Evolutionary conservation across 441 rosid genomes (phyloP).

Genomic region (Syzygium syzygioides): DNA sequence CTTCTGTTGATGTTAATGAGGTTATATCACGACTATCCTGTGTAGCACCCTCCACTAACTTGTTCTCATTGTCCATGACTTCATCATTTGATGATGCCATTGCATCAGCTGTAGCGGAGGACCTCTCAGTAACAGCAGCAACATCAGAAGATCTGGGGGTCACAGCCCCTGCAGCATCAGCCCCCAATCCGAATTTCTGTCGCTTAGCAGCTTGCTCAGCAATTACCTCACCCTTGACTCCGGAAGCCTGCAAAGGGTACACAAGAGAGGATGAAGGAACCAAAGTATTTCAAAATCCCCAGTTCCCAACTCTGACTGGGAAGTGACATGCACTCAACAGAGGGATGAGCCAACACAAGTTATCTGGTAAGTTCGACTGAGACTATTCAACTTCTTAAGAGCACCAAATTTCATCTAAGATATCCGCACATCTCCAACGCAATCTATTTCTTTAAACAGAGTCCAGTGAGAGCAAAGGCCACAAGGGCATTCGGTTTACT

Average conservation of each 20-base stretch:
- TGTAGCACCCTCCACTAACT: constrained; percentile 31
- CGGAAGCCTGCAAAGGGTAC: constrained; percentile 56
- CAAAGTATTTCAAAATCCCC: neutral
- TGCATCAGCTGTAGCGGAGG: constrained; percentile 1
- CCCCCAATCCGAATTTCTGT: constrained; percentile 37
- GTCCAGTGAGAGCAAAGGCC: neutral
- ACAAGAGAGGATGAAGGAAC: constrained; percentile 4
- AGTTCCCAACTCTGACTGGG: neutral
- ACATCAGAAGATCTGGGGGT: constrained; percentile 34
- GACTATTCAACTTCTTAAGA: neutral
- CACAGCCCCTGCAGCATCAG: constrained; percentile 30
- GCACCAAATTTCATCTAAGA: neutral
- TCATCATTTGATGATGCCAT: constrained; percentile 28
- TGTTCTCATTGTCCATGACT: constrained; percentile 32
- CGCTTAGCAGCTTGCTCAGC: constrained; percentile 68
- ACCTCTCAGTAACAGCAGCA: constrained; percentile 13
- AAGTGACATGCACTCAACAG: neutral
- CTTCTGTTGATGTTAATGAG: constrained; percentile 24
- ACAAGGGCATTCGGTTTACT: neutral
- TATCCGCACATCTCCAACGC: neutral
- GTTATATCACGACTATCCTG: constrained; percentile 29
- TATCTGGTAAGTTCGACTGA: neutral
- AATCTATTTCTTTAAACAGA: neutral
- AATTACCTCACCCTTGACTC: constrained; percentile 51
- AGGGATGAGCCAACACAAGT: neutral